These are phyloP conservation scores for Botrytis deweyae DNA, from an alignment of 2,329 filamentous ascomycete genomes.

Conservation along the genomic window DNA sequence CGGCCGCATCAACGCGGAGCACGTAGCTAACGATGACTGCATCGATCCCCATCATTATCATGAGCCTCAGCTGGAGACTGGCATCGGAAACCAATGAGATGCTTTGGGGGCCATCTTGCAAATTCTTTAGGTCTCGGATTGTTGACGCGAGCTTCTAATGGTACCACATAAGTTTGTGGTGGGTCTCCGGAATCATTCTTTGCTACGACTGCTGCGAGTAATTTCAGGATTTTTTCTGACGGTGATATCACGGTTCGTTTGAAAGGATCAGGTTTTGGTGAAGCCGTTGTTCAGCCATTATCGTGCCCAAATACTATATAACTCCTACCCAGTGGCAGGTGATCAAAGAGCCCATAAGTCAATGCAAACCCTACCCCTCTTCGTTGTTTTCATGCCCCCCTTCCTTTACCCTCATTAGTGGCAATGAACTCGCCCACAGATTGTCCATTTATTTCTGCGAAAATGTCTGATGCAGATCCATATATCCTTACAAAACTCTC, in stretches of 20 bases:
- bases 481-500: conserved; percentile 20
- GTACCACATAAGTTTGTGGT: conserved; percentile 18
- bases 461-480: conserved; percentile 21
- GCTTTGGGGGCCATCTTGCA: too few species aligned
- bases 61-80: conserved; percentile 18
- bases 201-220: conserved; percentile 7
- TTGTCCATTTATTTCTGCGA: conserved; percentile 18
- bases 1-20: conserved; percentile 16
- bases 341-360: conserved; percentile 6
- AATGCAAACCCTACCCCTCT: conserved; percentile 4
- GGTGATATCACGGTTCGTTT: neutral
- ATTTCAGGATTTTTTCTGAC: conserved; percentile 11
- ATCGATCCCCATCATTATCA: neutral
- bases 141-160: conserved; percentile 11
- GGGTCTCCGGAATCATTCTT: conserved; percentile 12
- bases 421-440: conserved; percentile 10
- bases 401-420: neutral
- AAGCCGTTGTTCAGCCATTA: neutral
- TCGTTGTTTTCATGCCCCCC: neutral
- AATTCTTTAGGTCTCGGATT: too few species aligned
- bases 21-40: conserved; percentile 17
- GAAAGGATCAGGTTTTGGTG: neutral
- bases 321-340: conserved; percentile 16
- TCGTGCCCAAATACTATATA: conserved; percentile 13
- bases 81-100: too few species aligned